Evolutionary conservation across 2,329 filamentous ascomycete genomes (phyloP).

Genomic region (Xylariaceae sp.): DNA sequence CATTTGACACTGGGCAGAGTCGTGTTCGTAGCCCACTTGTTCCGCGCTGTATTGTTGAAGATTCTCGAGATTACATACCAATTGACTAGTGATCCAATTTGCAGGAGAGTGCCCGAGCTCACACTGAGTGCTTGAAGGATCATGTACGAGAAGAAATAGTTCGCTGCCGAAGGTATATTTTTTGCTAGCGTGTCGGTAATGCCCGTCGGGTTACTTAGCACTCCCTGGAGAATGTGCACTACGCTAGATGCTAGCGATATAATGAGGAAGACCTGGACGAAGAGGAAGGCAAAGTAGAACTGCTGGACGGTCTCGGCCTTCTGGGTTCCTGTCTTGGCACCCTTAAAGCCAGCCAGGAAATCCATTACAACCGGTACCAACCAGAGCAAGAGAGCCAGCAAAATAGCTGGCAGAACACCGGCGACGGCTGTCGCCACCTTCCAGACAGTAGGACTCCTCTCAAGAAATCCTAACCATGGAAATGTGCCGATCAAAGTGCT

Average conservation of each 20-base stretch:
- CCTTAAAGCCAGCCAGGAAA: constrained; percentile 75
- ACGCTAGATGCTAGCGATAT: constrained; percentile 82
- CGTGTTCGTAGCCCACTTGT: constrained; percentile 88
- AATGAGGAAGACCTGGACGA: constrained; percentile 92
- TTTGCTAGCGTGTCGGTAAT: constrained; percentile 75
- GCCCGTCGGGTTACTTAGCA: constrained; percentile 63
- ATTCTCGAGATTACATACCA: constrained; percentile 85
- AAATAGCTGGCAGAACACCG: constrained; percentile 82
- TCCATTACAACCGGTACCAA: constrained; percentile 81
- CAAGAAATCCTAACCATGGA: constrained; percentile 74
- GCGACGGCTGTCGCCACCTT: constrained; percentile 71
- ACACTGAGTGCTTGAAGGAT: constrained; percentile 91
- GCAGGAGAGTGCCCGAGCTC: constrained; percentile 86
- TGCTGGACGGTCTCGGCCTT: constrained; percentile 84
- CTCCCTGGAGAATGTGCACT: constrained; percentile 66
- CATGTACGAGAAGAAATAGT: constrained; percentile 99
- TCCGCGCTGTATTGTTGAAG: constrained; percentile 78
- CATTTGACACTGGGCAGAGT: constrained; percentile 79
- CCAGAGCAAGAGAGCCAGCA: constrained; percentile 80
- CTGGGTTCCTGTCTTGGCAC: constrained; percentile 81
- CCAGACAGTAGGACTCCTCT: constrained; percentile 62
- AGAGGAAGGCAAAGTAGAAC: constrained; percentile 93
- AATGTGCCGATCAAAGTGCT: constrained; percentile 70
- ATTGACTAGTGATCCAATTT: constrained; percentile 77
- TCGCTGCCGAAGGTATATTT: constrained; percentile 84